Evolutionary conservation across 768 basidiomycete genomes (phyloP), one percentile per base, ranked within the genome.

Genomic region (Pisolithus tinctorius): DNA sequence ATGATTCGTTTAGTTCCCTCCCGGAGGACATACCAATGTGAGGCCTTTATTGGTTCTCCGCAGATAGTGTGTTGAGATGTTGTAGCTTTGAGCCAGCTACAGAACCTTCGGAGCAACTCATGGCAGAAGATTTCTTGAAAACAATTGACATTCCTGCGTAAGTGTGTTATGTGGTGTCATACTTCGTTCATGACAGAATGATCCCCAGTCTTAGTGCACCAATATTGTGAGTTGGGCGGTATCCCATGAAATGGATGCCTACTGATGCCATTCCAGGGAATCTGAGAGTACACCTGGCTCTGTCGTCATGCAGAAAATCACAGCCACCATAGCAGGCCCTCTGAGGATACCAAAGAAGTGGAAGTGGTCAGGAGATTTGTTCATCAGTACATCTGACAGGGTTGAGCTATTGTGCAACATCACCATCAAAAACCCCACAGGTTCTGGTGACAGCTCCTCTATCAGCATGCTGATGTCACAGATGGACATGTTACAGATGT

Each of bases 361-460:
- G 79, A 80, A 72, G 55, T 87, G 86, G 86, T 67, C 72, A 36
- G 85, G 84, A 23, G 67, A 77, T 20, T 67, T 86, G 27, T 71
- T 73, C 49, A 69, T 78, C 20, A 69, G 69, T 25, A 64, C 65
- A 2, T 63, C 63, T 17, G 61, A 67, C 20, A 64, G 66, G 23
- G 62, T 70, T 26, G 73, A 80, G 49, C 65, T 65, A 6, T 56
- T 83, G 0, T 83, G 83, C 65, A 69, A 76, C 34, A 72, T 79
- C 29, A 62, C 60, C 2, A 64, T 87, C 41, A 64, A 67, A 47
- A 78, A 83, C 36, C 60, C 73, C 3, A 70, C 72, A 9, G 72
- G 76, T 25, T 67, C 67, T 13, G 58, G 65, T 17, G 63, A 67
- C 6, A 77, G 78, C 36, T 63, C 81, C 48, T 69, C 75, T 8